Evolutionary conservation across 805 yeast species (phyloP).

Genomic region (Sugiyamaella valdiviana): DNA sequence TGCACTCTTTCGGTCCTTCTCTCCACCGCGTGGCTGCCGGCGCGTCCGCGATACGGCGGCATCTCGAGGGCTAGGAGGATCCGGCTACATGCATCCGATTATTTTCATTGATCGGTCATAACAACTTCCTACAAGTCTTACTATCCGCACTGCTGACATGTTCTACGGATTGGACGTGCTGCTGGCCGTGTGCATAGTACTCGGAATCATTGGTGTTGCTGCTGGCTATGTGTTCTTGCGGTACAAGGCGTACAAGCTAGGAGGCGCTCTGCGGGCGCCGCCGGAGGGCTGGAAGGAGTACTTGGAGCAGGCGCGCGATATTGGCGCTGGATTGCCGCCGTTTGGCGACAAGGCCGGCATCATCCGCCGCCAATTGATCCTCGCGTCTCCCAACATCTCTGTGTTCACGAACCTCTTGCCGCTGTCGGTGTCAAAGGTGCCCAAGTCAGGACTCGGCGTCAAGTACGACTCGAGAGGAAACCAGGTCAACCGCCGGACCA

Average conservation of each 20-base stretch:
- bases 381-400: conserved; percentile 30
- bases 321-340: conserved; percentile 18
- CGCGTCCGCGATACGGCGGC: no score
- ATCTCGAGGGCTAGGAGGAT: background rate
- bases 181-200: conserved; percentile 6
- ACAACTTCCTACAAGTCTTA: background rate
- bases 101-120: background rate
- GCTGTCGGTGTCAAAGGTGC: conserved; percentile 10
- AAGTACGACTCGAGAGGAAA: conserved; percentile 16
- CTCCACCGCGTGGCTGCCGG: no score
- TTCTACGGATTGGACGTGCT: conserved; percentile 8
- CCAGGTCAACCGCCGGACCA: conserved; percentile 31
- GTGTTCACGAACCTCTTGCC: conserved; percentile 20
- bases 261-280: conserved; percentile 19
- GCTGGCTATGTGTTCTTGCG: conserved; percentile 9
- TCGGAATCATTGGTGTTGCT: conserved; percentile 2
- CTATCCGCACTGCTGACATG: background rate
- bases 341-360: conserved; percentile 27
- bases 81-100: conserved; percentile 1
- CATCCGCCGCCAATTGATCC: conserved; percentile 36
- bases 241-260: conserved; percentile 4
- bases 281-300: conserved; percentile 21
- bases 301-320: conserved; percentile 18
- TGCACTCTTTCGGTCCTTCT: background rate
- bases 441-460: conserved; percentile 12